Evolutionary conservation across 2,329 filamentous ascomycete species (phyloP).

Genomic region (Clathrospora elynae): DNA sequence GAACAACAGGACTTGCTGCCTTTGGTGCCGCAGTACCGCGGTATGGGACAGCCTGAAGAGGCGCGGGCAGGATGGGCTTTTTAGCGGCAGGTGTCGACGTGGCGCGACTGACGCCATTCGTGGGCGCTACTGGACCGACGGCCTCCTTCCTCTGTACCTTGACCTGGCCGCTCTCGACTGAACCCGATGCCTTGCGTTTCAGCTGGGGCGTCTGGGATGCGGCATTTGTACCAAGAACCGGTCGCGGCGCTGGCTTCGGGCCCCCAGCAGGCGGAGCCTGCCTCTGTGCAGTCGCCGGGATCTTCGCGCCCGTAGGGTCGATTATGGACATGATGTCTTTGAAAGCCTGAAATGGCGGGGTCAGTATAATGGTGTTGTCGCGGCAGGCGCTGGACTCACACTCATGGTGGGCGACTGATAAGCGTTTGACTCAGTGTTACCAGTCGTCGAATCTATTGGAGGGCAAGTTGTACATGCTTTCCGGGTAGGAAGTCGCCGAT

Average conservation of each 20-base stretch:
- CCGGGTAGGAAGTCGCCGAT: slow-evolving; percentile 21
- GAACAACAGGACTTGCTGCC: slow-evolving; percentile 27
- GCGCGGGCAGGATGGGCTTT: slow-evolving; percentile 23
- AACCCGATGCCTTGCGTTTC: slow-evolving; percentile 50
- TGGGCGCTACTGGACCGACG: slow-evolving; percentile 27
- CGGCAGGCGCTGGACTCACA: slow-evolving; percentile 35
- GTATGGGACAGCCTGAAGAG: slow-evolving; percentile 40
- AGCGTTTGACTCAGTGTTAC: slow-evolving; percentile 46
- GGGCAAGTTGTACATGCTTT: slow-evolving; percentile 45
- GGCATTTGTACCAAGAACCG: slow-evolving; percentile 33
- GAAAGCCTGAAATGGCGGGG: slow-evolving; percentile 30
- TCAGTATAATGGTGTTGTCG: slow-evolving; percentile 24
- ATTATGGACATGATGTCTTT: slow-evolving; percentile 48
- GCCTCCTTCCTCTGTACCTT: slow-evolving; percentile 46
- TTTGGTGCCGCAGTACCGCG: slow-evolving; percentile 46
- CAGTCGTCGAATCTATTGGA: slow-evolving; percentile 40
- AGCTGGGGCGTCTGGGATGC: slow-evolving; percentile 43
- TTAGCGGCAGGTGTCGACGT: slow-evolving; percentile 27
- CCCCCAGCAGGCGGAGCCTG: slow-evolving; percentile 29
- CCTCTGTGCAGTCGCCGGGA: slow-evolving; percentile 29
- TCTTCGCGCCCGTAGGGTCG: slow-evolving; percentile 36
- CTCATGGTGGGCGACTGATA: slow-evolving; percentile 45
- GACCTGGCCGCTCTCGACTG: slow-evolving; percentile 34
- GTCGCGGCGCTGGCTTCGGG: slow-evolving; percentile 44
- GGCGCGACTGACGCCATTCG: slow-evolving; percentile 34